A percentile compares a stretch with the other conserved stretches of the same genome.
Evolutionary conservation across 139 green algal genomes (phyloP).

Genomic region (Auxenochlorella protothecoides): DNA sequence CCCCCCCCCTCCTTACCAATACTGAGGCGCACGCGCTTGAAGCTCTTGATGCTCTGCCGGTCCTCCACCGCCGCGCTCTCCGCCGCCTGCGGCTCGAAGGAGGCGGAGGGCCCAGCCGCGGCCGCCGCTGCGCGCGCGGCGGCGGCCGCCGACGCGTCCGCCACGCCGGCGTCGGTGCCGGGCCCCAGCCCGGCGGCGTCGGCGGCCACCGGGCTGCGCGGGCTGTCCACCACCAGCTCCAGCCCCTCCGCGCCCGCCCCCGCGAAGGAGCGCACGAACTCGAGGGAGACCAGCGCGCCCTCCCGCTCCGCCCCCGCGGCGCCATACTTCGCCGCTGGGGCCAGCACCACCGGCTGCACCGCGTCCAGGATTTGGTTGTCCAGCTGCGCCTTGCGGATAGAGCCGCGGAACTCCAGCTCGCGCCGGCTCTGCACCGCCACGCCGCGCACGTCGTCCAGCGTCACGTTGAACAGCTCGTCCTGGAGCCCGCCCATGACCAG

Average conservation of each 20-base stretch:
- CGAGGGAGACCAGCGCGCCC: constrained; percentile 32
- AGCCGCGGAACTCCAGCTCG: constrained; percentile 21
- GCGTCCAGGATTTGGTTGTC: constrained; percentile 83
- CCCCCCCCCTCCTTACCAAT: background rate
- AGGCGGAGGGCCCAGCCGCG: background rate
- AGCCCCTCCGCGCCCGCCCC: constrained; percentile 5
- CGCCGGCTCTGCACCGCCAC: constrained; percentile 3
- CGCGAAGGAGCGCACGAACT: constrained; percentile 13
- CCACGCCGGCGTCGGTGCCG: background rate
- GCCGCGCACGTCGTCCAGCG: constrained; percentile 21
- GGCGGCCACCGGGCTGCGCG: background rate
- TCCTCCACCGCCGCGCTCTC: background rate
- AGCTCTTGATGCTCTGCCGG: constrained; percentile 56
- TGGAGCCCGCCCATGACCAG: constrained; percentile 48
- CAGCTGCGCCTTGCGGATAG: constrained; percentile 58
- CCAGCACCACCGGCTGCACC: constrained; percentile 65
- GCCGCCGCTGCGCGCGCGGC: background rate
- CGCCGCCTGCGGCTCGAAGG: no score
- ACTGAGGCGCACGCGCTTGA: constrained; percentile 51
- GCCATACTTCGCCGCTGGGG: constrained; percentile 28
- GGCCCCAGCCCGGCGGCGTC: background rate
- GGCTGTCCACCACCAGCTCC: background rate
- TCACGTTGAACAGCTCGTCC: constrained; percentile 79
- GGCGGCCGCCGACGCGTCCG: background rate
- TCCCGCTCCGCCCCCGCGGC: constrained; percentile 2